Percentiles rank a stretch among this genome's conserved stretches.
Conservation (phyloP, 257 asterid species). For the Catharanthus roseus region DNA sequence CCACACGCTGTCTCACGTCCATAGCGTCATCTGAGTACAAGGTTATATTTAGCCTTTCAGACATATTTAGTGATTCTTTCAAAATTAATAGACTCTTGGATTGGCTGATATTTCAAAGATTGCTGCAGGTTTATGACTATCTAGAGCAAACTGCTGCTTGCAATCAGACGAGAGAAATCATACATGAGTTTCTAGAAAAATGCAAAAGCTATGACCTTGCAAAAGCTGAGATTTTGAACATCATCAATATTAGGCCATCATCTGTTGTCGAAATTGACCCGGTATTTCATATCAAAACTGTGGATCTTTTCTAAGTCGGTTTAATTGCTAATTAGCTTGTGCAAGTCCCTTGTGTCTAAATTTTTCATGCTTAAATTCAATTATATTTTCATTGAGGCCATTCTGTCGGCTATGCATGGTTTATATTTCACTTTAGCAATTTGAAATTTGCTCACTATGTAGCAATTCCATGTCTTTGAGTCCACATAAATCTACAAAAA, state of each 20-base stretch:
- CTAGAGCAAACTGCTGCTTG: constrained; percentile 57
- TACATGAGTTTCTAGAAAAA: constrained; percentile 36
- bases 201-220: constrained; percentile 47
- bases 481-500: background rate
- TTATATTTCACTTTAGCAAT: background rate
- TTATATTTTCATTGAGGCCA: background rate
- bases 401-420: background rate
- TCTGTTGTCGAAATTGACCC: constrained; percentile 42
- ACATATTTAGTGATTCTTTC: background rate
- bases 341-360: background rate
- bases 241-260: constrained; percentile 62
- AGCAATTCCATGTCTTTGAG: background rate
- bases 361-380: background rate
- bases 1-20: constrained; percentile 53
- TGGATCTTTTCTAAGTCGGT: constrained; percentile 4
- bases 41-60: constrained; percentile 32
- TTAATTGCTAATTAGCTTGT: background rate
- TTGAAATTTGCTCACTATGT: background rate
- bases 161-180: constrained; percentile 50
- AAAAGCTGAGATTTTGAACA: constrained; percentile 67
- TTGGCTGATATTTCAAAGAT: constrained; percentile 10
- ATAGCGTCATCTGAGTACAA: constrained; percentile 67
- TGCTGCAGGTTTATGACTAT: constrained; percentile 65
- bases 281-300: constrained; percentile 32
- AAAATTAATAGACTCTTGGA: background rate